Conservation (phyloP, 148 eudicot species). For the Nyssa sinensis region DNA sequence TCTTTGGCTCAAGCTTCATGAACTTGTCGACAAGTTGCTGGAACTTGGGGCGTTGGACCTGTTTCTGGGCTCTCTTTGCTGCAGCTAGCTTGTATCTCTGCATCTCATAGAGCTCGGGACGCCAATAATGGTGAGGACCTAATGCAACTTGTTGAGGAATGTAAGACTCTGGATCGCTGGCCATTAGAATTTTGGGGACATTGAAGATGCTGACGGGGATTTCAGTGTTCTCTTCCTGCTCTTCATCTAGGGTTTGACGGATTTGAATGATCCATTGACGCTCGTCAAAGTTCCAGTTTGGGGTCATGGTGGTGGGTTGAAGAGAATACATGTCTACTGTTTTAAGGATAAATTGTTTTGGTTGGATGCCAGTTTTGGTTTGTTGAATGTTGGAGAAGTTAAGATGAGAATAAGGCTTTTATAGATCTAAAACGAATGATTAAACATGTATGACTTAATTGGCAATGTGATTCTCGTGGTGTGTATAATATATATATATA, state of each 20-base stretch:
- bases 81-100: constrained; percentile 35
- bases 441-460: not conserved
- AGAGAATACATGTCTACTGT: not conserved
- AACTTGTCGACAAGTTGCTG: constrained; percentile 24
- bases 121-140: constrained; percentile 52
- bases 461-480: not conserved
- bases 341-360: not conserved
- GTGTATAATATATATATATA: not conserved
- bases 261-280: constrained; percentile 46
- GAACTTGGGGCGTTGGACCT: constrained; percentile 15
- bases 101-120: constrained; percentile 44
- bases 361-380: not conserved
- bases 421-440: not conserved
- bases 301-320: constrained; percentile 10
- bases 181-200: constrained; percentile 43
- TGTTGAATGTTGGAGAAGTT: constrained; percentile 5
- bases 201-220: constrained; percentile 42
- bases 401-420: constrained; percentile 4
- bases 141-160: constrained; percentile 44
- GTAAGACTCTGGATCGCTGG: constrained; percentile 36
- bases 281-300: constrained; percentile 20
- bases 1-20: constrained; percentile 16
- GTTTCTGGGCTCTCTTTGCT: constrained; percentile 35
- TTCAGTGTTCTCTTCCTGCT: constrained; percentile 31
- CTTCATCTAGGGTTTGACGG: constrained; percentile 36